Evolutionary conservation across 768 basidiomycete species (phyloP).

Genomic region (Dendrothele bispora): DNA sequence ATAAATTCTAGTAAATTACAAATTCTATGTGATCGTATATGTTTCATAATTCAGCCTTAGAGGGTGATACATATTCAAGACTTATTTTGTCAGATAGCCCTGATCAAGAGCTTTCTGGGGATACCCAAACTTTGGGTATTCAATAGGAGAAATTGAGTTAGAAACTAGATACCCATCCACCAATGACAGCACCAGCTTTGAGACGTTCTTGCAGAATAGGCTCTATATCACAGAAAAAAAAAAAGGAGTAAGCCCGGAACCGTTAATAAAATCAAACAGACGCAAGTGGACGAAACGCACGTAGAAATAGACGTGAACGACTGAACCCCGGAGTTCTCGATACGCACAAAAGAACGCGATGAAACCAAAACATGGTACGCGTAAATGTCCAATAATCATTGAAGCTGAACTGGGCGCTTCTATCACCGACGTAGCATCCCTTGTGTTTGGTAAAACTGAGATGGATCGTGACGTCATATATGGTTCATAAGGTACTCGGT

Average conservation of each 20-base stretch:
- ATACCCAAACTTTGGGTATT: slow-evolving; percentile 36
- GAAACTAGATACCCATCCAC: slow-evolving; percentile 42
- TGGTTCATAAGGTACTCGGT: slow-evolving; percentile 31
- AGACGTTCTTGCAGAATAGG: slow-evolving; percentile 40
- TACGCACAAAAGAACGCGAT: slow-evolving; percentile 15
- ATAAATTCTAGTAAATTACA: too few relatives aligned
- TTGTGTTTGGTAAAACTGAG: too few relatives aligned
- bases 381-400: slow-evolving; percentile 30
- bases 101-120: too few relatives aligned
- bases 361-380: slow-evolving; percentile 29
- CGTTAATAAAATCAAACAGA: slow-evolving; percentile 10
- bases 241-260: background rate
- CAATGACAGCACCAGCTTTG: slow-evolving; percentile 39
- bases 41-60: too few relatives aligned
- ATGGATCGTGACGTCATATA: slow-evolving; percentile 36
- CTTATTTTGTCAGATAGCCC: too few relatives aligned
- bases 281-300: too few relatives aligned
- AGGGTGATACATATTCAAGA: too few relatives aligned
- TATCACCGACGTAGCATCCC: slow-evolving; percentile 27
- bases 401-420: slow-evolving; percentile 27
- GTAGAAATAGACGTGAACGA: slow-evolving; percentile 43
- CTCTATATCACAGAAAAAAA: too few relatives aligned
- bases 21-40: too few relatives aligned
- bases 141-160: slow-evolving; percentile 38
- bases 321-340: slow-evolving; percentile 42